These are phyloP conservation scores for Verticillium nubilum DNA, from an alignment of 2,329 filamentous ascomycete species.

Conservation along the genomic window DNA sequence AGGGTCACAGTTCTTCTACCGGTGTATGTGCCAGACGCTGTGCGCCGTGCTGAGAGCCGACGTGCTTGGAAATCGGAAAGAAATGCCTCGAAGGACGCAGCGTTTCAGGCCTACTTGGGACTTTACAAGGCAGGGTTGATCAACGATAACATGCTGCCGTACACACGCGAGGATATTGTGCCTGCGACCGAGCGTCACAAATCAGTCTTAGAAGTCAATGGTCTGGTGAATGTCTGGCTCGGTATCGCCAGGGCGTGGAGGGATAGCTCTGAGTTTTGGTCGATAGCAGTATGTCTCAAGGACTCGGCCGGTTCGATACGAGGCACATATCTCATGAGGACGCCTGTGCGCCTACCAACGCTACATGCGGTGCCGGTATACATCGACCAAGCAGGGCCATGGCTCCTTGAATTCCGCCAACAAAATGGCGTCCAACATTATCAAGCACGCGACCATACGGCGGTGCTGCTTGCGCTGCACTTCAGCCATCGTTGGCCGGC, in stretches of 20 bases:
- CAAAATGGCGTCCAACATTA: constrained; percentile 12
- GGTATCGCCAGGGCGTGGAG: constrained; percentile 37
- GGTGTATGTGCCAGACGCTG: constrained; percentile 55
- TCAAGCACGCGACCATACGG: constrained; percentile 34
- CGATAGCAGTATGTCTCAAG: constrained; percentile 9
- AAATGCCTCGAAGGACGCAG: constrained; percentile 73
- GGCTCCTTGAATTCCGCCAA: constrained; percentile 26
- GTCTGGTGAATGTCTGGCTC: constrained; percentile 41
- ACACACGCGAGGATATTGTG: constrained; percentile 33
- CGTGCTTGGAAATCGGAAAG: constrained; percentile 64
- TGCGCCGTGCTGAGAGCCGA: constrained; percentile 49
- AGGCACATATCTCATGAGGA: constrained; percentile 33
- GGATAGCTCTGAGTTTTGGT: constrained; percentile 20
- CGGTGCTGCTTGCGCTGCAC: constrained; percentile 38
- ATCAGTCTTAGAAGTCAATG: constrained; percentile 27
- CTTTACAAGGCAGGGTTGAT: constrained; percentile 68
- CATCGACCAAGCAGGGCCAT: constrained; percentile 28
- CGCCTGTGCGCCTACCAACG: constrained; percentile 36
- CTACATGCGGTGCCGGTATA: constrained; percentile 32
- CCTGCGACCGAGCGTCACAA: constrained; percentile 31
- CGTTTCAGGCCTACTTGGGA: constrained; percentile 70
- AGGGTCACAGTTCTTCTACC: constrained; percentile 66
- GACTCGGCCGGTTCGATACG: constrained; percentile 21
- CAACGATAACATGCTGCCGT: constrained; percentile 72
- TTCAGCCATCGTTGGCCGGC: constrained; percentile 41